Evolutionary conservation across 2,329 filamentous ascomycete genomes (phyloP), one percentile per base, ranked within the genome.

Genomic region (Pseudogymnoascus sp.): DNA sequence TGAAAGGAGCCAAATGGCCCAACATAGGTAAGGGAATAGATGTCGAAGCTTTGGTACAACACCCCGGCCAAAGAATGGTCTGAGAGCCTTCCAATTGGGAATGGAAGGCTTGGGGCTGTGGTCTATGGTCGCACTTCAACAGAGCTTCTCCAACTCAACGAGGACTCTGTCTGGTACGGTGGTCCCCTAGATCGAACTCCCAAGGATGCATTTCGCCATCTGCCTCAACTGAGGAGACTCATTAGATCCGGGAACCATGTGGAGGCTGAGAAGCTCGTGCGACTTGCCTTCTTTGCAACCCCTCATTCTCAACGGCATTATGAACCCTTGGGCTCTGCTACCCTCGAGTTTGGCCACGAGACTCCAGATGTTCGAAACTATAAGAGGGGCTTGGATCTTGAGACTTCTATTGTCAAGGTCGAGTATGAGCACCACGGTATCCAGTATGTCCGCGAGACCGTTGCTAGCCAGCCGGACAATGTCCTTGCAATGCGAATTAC

Each of bases 141-240:
- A 3, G 79, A 82, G 64, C 70, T 77, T 12, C 68, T 81, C 3
- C 75, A 77, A 53, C 70, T 82, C 28, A 82, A 81, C 60, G 79
- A 81, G 65, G 78, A 81, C 64, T 79, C 77, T 2, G 74, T 79
- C 2, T 79, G 77, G 77, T 79, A 78, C 68, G 78, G 78, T 61
- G 78, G 77, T 10, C 73, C 72, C 4, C 77, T 78, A 65, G 71
- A 78, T 62, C 76, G 79, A 14, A 77, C 75, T 16, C 78, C 77
- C 19, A 73, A 70, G 41, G 71, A 76, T 50, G 75, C 77, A 4
- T 65, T 73, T 41, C 66, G 67, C 60, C 72, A 77, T 65, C 70
- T 81, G 3, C 71, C 74, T 40, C 69, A 67, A 16, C 68, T 81
- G 5, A 72, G 78, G 61, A 68, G 75, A 59, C 70, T 78, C 14